Evolutionary conservation across 441 rosid species (phyloP).

Genomic region (Pelargonium australe): DNA sequence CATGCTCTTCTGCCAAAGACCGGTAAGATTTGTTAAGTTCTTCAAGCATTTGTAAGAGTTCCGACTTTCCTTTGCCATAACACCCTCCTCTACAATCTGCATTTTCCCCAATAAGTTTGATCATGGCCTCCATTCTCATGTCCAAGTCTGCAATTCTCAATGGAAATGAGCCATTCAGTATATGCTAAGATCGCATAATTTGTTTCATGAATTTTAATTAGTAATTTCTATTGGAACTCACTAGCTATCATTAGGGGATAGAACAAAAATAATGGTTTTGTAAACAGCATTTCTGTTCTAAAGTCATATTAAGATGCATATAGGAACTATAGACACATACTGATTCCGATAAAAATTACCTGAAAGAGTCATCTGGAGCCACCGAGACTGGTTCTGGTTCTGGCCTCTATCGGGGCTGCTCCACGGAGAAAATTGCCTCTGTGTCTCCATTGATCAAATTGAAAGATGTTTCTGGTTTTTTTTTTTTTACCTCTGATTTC

Average conservation of each 20-base stretch:
- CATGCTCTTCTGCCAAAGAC: slow-evolving; percentile 29
- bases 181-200: not conserved
- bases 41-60: slow-evolving; percentile 27
- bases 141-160: slow-evolving; percentile 31
- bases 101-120: slow-evolving; percentile 25
- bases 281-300: not conserved
- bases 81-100: slow-evolving; percentile 7
- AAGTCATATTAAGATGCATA: not conserved
- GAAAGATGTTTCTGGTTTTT: no score
- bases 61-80: slow-evolving; percentile 13
- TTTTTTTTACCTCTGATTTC: no score
- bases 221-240: not conserved
- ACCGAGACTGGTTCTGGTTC: no score
- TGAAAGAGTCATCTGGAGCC: no score
- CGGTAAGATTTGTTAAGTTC: slow-evolving; percentile 28
- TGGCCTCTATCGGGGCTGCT: no score
- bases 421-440: no score
- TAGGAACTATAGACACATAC: no score
- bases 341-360: no score
- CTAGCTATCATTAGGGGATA: not conserved
- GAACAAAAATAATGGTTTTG: not conserved
- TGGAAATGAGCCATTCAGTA: not conserved
- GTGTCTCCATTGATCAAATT: no score
- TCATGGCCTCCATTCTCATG: slow-evolving; percentile 26
- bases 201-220: not conserved